A percentile compares a stretch with the other conserved stretches of the same genome.
Evolutionary conservation across 345 rosid genomes (phyloP).

Genomic region (Eutrema japonicum): DNA sequence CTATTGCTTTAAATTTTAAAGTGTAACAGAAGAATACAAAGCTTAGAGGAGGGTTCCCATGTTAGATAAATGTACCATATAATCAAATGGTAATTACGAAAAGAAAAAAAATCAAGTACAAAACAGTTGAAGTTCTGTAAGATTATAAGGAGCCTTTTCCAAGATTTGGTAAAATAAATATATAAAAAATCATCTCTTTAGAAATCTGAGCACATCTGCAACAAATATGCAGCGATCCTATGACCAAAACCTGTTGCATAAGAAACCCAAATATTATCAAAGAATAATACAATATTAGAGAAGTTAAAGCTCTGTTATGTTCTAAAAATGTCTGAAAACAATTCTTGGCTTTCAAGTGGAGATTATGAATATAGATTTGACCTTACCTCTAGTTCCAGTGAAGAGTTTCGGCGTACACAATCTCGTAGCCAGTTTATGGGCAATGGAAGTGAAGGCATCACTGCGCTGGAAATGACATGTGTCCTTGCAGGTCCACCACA

Average conservation of each 20-base stretch:
- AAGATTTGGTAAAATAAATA: background rate
- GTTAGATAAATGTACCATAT: background rate
- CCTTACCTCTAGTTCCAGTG: slow-evolving; percentile 67
- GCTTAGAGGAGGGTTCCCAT: too few relatives aligned
- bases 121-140: slow-evolving; percentile 1
- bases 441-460: slow-evolving; percentile 74
- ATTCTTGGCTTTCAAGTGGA: slow-evolving; percentile 7
- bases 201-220: slow-evolving; percentile 74
- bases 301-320: slow-evolving; percentile 14
- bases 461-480: slow-evolving; percentile 55
- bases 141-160: slow-evolving; percentile 14
- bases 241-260: slow-evolving; percentile 71
- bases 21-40: too few relatives aligned
- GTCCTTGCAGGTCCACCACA: slow-evolving; percentile 48
- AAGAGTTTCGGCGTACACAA: slow-evolving; percentile 66
- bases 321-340: background rate
- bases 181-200: slow-evolving; percentile 50
- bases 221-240: slow-evolving; percentile 81
- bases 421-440: slow-evolving; percentile 67
- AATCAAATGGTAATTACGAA: slow-evolving; percentile 16
- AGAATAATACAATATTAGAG: background rate
- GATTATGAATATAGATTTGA: slow-evolving; percentile 7
- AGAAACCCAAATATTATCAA: background rate
- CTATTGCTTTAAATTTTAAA: too few relatives aligned
- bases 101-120: background rate